A percentile compares a stretch with the other conserved stretches of the same genome.
These are phyloP conservation scores for Boletus barrowsii DNA, from an alignment of 768 basidiomycete genomes.

Conservation along the genomic window DNA sequence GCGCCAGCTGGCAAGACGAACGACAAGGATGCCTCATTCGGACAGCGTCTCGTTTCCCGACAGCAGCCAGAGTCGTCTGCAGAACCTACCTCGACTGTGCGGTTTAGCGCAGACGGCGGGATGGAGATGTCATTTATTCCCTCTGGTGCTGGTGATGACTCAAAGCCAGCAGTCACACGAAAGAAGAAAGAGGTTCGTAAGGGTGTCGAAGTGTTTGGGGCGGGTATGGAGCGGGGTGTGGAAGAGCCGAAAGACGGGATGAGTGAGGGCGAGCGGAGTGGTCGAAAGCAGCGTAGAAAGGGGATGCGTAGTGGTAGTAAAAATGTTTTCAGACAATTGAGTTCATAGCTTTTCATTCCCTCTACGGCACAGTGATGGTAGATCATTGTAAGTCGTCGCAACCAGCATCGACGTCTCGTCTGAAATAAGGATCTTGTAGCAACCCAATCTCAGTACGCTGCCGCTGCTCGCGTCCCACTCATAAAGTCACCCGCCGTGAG, in stretches of 20 bases:
- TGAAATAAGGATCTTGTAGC: constrained; percentile 6
- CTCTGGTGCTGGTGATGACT: constrained; percentile 29
- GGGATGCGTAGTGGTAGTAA: constrained; percentile 87
- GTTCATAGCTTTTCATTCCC: constrained; percentile 11
- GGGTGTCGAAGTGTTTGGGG: constrained; percentile 79
- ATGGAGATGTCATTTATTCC: constrained; percentile 88
- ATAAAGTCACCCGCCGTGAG: constrained; percentile 92
- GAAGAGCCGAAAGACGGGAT: constrained; percentile 45
- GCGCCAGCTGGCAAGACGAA: constrained; percentile 26
- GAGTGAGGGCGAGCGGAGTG: constrained; percentile 66
- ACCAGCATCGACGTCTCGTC: background rate
- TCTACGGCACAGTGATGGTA: constrained; percentile 7
- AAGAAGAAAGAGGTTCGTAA: constrained; percentile 43
- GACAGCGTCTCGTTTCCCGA: constrained; percentile 53
- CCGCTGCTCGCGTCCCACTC: constrained; percentile 73
- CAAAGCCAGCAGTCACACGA: constrained; percentile 15
- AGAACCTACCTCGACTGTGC: constrained; percentile 18
- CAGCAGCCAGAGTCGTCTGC: constrained; percentile 9
- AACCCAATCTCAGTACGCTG: constrained; percentile 67
- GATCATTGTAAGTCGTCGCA: constrained; percentile 20
- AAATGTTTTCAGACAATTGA: constrained; percentile 61
- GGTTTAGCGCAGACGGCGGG: constrained; percentile 50
- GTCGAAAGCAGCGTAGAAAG: constrained; percentile 75
- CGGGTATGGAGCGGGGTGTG: constrained; percentile 83
- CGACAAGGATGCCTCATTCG: constrained; percentile 63